Evolutionary conservation across 768 basidiomycete species (phyloP), one percentile per base, ranked within the genome.

Genomic region (Phylloporus sp.): DNA sequence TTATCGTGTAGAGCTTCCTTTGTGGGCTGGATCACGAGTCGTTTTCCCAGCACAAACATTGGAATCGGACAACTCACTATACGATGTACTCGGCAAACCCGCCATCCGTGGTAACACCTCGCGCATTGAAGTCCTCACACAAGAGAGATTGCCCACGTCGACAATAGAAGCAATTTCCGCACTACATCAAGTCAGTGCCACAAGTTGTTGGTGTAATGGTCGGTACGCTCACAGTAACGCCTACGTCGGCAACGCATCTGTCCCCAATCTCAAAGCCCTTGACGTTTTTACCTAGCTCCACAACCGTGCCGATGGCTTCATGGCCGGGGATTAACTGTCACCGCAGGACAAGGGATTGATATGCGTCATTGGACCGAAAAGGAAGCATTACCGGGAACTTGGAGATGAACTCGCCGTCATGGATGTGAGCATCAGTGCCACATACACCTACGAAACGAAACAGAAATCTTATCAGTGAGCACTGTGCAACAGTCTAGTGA

Each of bases 41-140:
- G 26, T 35, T 5, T 52, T 23, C 13, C 29, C 27, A 40, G 40
- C 27, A 49, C 5, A n/a, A 10, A 31, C 3, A 10, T 13, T 20
- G 20, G 3, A 8, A 20, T 11, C 9, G 3, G 16, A 11, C 13
- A 31, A 68, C 85, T 67, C 60, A 91, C 91, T 88, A 91, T 52
- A 79, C 80, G 59, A 92, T 81, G 72, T 92, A 94, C 64, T 93
- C 91, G 8, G 91, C 90, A 65, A 95, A 95, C 24, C 90, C 92
- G 51, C 92, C 92, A 55, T 88, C 84, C 59, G 80, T 71, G 18
- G 84, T 88, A 40, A 93, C 87, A 43, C 92, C 93, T 12, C 85
- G 80, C 6, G 87, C 80, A 50, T 83, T 76, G 70, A 92, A 93
- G 73, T 90, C 77, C 68, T 94, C 91, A 71, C 93, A 95, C 49